Conservation (phyloP, 2,329 filamentous ascomycete genomes). For the Claviceps purpurea region DNA sequence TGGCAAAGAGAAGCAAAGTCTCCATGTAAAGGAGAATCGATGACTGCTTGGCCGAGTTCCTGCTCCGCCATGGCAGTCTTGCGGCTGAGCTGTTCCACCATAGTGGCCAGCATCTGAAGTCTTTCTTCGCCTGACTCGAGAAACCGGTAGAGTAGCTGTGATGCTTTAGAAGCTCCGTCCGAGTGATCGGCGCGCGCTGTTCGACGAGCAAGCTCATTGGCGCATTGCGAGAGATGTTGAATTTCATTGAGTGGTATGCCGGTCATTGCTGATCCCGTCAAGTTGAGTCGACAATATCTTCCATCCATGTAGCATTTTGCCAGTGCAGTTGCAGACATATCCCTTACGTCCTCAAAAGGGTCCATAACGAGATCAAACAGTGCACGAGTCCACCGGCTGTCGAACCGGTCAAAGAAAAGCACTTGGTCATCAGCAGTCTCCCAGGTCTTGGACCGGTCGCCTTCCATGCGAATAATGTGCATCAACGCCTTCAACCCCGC, state of each 20-base stretch:
- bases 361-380: constrained; percentile 73
- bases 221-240: constrained; percentile 33
- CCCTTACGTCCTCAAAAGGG: constrained; percentile 84
- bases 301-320: constrained; percentile 31
- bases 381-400: constrained; percentile 42
- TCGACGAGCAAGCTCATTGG: constrained; percentile 44
- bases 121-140: constrained; percentile 28
- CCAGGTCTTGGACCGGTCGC: constrained; percentile 37
- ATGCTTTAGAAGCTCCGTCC: constrained; percentile 72
- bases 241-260: constrained; percentile 21
- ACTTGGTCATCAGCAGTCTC: constrained; percentile 24
- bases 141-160: constrained; percentile 54
- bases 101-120: constrained; percentile 37
- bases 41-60: constrained; percentile 53
- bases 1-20: constrained; percentile 53
- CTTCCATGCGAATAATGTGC: constrained; percentile 53
- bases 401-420: constrained; percentile 29
- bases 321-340: constrained; percentile 37
- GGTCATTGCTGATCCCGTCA: constrained; percentile 8
- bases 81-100: constrained; percentile 48
- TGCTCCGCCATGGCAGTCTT: constrained; percentile 50
- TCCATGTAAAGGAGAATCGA: constrained; percentile 54
- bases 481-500: constrained; percentile 60
- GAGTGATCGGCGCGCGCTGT: constrained; percentile 85
- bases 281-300: constrained; percentile 16